phyloP scores from a whole-genome alignment of 352 stramenopile genomes.

The Elongisporangium prolatum region DNA sequence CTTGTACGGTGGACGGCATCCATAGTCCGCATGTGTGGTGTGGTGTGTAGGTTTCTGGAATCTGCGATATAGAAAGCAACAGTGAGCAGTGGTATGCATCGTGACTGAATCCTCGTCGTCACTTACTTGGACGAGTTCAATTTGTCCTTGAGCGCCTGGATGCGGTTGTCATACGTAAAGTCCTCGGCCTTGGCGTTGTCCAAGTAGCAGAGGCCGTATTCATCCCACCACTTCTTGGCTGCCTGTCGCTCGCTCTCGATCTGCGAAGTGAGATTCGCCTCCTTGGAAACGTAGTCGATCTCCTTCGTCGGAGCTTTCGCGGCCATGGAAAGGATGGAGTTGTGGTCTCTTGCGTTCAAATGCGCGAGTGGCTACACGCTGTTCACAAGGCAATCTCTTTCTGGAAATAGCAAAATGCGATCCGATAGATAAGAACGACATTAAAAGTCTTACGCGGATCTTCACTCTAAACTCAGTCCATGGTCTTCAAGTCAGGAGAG shows the following conservation, averaged over 20 bases:
- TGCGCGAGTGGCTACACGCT: too few relatives aligned
- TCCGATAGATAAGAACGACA: conserved; percentile 6
- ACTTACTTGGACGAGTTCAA: conserved; percentile 52
- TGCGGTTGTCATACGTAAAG: conserved; percentile 79
- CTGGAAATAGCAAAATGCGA: conserved; percentile 3
- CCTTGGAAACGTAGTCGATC: conserved; percentile 79
- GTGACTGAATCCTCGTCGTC: too few relatives aligned
- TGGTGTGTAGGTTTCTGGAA: conserved; percentile 46
- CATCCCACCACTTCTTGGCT: conserved; percentile 79
- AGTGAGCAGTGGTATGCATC: neutral
- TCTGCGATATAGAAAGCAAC: conserved; percentile 16
- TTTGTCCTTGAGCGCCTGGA: conserved; percentile 65
- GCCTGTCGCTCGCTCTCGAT: conserved; percentile 78
- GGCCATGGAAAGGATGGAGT: conserved; percentile 14
- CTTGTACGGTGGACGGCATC: conserved; percentile 65
- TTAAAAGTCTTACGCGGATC: neutral
- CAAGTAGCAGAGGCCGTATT: conserved; percentile 76
- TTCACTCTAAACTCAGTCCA: conserved; percentile 30
- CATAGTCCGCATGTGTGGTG: conserved; percentile 65
- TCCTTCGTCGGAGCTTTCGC: conserved; percentile 59
- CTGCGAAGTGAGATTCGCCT: conserved; percentile 77
- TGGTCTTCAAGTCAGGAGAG: conserved; percentile 45
- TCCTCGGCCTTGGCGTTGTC: conserved; percentile 74
- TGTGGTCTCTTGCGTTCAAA: neutral
- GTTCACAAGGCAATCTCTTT: too few relatives aligned